Base-by-base conservation (phyloP, 2,329 filamentous ascomycete species). In the Aspergillus ochraceus region DNA sequence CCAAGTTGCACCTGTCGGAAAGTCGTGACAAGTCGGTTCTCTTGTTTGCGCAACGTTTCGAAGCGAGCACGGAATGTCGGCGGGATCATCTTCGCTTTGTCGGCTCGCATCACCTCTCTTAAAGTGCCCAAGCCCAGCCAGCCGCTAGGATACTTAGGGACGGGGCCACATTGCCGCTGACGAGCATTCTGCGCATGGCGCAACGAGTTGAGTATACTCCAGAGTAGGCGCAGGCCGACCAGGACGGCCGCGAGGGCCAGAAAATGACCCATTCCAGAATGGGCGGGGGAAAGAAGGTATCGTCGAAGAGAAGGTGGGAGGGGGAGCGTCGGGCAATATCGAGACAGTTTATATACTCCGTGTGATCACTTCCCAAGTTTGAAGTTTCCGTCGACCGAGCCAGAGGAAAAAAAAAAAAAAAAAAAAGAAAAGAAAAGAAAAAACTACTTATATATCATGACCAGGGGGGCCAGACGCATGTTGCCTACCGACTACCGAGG, bases 91-190 rank as follows among this genome's bases (percentile, higher is more conserved):
- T 70, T 67, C 46, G 58, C 63, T 49, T 71, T 69, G 47, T 71
- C 70, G 14, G 69, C 67, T 1, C 52, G 61, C 9, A 74, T 58
- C 0, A 62, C 51, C 39, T 71, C 66, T 36, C 60, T 64, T 6
- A 73, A 51, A 12, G 61, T 69, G 11, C 53, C 58, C 29, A 72
- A 65, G 22, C 72, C 72, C 1, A 74, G 45, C 8, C 66, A 59
- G 52, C 73, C 70, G 19, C 69, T 67, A 0, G 72, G 71, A 45
- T 68, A 73, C 19, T 49, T 36, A 24, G 71, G 70, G 22, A 67
- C 14, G 4, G 57, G 32, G 6, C 62, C 65, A 55, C 72, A 74
- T 46, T 67, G 64, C 53, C 70, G 58, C 19, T 55, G 54, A 30
- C 66, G 66, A 11, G 70, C 71, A 50, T 67, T 70, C 17, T 66